A percentile compares a stretch with the other conserved stretches of the same genome.
These are phyloP conservation scores for Blastocystis sp. DNA, from an alignment of 352 stramenopile genomes.

Conservation along the genomic window DNA sequence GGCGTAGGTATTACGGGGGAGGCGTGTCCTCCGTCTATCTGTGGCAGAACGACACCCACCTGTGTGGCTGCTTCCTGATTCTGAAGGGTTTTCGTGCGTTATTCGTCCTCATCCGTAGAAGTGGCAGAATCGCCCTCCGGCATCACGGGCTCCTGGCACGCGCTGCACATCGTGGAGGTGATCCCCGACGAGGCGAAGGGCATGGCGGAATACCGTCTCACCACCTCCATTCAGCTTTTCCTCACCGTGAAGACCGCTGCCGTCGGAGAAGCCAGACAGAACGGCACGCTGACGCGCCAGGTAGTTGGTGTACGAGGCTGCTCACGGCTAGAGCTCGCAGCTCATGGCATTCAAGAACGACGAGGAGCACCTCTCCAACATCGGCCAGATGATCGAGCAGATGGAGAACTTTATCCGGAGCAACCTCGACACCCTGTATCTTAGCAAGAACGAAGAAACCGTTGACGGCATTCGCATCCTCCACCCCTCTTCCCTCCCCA, in stretches of 20 bases:
- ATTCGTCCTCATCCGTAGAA: constrained; percentile 25
- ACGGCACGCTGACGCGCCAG: constrained; percentile 44
- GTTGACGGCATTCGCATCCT: constrained; percentile 52
- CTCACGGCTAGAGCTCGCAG: neutral
- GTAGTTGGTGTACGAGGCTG: neutral
- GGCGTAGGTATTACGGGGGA: constrained; percentile 51
- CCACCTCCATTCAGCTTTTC: constrained; percentile 52
- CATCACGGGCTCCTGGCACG: constrained; percentile 49
- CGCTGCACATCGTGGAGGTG: constrained; percentile 48
- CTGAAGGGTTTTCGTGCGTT: constrained; percentile 24
- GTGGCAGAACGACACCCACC: constrained; percentile 38
- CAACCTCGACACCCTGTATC: constrained; percentile 60
- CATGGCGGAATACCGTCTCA: constrained; percentile 59
- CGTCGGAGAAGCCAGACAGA: constrained; percentile 47
- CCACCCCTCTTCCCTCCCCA: constrained; percentile 31
- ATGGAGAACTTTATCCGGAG: constrained; percentile 62
- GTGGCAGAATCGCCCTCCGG: neutral
- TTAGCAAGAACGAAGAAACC: constrained; percentile 63
- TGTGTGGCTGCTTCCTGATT: constrained; percentile 56
- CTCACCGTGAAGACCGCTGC: neutral
- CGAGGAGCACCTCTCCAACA: constrained; percentile 38
- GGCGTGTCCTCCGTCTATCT: constrained; percentile 56
- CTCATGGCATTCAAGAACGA: constrained; percentile 31
- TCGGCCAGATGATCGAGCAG: constrained; percentile 68
- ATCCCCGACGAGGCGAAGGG: constrained; percentile 1